Evolutionary conservation across 2,329 filamentous ascomycete species (phyloP).

Genomic region (Colletotrichum sp.): DNA sequence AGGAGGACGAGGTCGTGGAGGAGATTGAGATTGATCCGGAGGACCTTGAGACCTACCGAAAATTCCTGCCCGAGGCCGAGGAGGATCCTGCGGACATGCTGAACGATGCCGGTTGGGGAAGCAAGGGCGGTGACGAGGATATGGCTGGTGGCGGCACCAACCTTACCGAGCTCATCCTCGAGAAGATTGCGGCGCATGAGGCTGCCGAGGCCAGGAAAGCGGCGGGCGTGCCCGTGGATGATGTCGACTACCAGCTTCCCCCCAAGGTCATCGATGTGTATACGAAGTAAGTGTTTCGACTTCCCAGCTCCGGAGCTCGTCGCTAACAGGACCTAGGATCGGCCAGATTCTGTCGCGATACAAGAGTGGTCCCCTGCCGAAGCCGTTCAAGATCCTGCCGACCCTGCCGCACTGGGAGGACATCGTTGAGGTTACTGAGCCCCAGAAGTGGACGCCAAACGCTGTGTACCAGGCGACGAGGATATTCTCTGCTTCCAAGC

Average conservation of each 20-base stretch:
- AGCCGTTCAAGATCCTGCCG: slow-evolving; percentile 96
- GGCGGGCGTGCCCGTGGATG: slow-evolving; percentile 65
- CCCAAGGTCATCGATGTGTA: slow-evolving; percentile 95
- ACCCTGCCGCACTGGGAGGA: slow-evolving; percentile 92
- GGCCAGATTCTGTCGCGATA: slow-evolving; percentile 89
- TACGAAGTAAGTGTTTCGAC: slow-evolving; percentile 67
- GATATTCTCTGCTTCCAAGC: slow-evolving; percentile 88
- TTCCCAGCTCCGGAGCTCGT: not conserved
- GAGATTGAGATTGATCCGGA: slow-evolving; percentile 85
- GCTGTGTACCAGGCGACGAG: slow-evolving; percentile 86
- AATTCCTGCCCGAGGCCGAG: slow-evolving; percentile 79
- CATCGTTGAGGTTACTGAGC: slow-evolving; percentile 82
- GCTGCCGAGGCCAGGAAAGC: slow-evolving; percentile 59
- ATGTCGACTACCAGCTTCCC: slow-evolving; percentile 86
- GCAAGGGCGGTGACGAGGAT: slow-evolving; percentile 47
- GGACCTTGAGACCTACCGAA: slow-evolving; percentile 89
- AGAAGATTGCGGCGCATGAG: slow-evolving; percentile 94
- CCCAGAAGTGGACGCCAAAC: slow-evolving; percentile 77
- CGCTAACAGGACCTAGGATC: slow-evolving; percentile 56
- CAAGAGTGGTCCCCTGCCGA: slow-evolving; percentile 95
- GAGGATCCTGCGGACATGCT: slow-evolving; percentile 69
- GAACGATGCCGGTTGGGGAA: slow-evolving; percentile 63
- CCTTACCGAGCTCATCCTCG: slow-evolving; percentile 88
- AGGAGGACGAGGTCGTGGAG: slow-evolving; percentile 76
- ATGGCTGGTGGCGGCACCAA: slow-evolving; percentile 67